Evolutionary conservation across 176 grass and related monocot species (phyloP).

Genomic region (Coix lacrymajobi): DNA sequence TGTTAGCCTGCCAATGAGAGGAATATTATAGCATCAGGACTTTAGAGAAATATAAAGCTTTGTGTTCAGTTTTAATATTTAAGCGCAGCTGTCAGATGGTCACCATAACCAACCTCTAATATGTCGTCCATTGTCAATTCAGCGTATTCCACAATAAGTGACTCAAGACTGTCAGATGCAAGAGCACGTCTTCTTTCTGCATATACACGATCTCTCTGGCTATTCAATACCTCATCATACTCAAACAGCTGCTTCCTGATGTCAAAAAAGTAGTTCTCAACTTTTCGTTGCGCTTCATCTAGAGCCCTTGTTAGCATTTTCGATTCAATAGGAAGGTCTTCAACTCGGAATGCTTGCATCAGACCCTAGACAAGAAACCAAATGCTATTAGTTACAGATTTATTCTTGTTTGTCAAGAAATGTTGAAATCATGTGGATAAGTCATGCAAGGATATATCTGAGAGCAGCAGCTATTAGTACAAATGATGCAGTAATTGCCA

Average conservation of each 20-base stretch:
- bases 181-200: constrained; percentile 88
- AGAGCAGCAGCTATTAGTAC: background rate
- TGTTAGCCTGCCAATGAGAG: constrained; percentile 65
- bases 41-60: background rate
- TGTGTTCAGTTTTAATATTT: background rate
- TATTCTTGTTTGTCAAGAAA: background rate
- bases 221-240: constrained; percentile 98
- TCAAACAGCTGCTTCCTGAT: constrained; percentile 96
- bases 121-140: constrained; percentile 99
- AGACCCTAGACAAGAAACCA: constrained; percentile 53
- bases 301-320: constrained; percentile 97
- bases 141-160: constrained; percentile 91
- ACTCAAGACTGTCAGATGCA: constrained; percentile 75
- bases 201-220: constrained; percentile 91
- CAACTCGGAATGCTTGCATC: constrained; percentile 93
- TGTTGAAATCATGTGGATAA: background rate
- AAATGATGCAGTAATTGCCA: background rate
- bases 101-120: constrained; percentile 57
- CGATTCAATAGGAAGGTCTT: constrained; percentile 98
- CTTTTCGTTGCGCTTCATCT: constrained; percentile 97
- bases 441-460: background rate
- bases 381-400: background rate
- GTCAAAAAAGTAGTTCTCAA: constrained; percentile 99
- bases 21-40: background rate
- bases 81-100: background rate